These are phyloP conservation scores for Cryptosporidium viatorum DNA, from an alignment of 169 alveolate genomes.

Conservation along the genomic window DNA sequence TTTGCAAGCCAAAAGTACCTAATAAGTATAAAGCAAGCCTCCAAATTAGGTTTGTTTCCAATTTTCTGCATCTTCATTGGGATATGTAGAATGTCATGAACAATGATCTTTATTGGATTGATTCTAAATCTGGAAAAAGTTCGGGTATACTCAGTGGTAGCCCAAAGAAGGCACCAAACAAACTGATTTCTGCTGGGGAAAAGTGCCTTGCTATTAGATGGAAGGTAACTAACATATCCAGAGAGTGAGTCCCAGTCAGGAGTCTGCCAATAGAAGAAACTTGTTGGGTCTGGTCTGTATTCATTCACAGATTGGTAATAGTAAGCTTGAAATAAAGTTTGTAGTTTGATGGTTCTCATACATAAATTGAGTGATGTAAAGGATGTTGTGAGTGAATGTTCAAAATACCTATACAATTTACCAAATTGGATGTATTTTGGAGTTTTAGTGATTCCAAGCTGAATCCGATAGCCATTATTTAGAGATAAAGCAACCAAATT, in stretches of 20 bases:
- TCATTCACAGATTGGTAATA: constrained; percentile 41
- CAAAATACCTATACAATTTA: constrained; percentile 44
- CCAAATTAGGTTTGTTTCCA: constrained; percentile 28
- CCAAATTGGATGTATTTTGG: constrained; percentile 63
- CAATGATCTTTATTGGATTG: constrained; percentile 55
- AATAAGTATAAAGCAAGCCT: constrained; percentile 35
- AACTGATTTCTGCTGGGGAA: constrained; percentile 61
- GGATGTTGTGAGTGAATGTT: constrained; percentile 16
- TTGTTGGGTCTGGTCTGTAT: constrained; percentile 59
- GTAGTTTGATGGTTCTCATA: constrained; percentile 46
- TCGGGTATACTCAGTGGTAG: constrained; percentile 44
- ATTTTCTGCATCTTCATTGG: constrained; percentile 70
- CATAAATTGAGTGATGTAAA: constrained; percentile 54
- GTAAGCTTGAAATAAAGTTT: constrained; percentile 44
- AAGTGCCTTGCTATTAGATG: neutral
- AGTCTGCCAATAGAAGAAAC: constrained; percentile 63
- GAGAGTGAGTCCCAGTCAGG: constrained; percentile 49
- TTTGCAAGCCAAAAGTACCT: constrained; percentile 46
- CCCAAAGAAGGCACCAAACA: constrained; percentile 71
- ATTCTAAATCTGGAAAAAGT: constrained; percentile 53
- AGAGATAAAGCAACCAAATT: constrained; percentile 57
- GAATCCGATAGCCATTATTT: constrained; percentile 39
- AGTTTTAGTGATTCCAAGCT: constrained; percentile 35
- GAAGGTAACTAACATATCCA: constrained; percentile 53
- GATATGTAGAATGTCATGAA: constrained; percentile 35